Evolutionary conservation across 1,284 basidiomycete genomes (phyloP).

Genomic region (Marasmius oreades): DNA sequence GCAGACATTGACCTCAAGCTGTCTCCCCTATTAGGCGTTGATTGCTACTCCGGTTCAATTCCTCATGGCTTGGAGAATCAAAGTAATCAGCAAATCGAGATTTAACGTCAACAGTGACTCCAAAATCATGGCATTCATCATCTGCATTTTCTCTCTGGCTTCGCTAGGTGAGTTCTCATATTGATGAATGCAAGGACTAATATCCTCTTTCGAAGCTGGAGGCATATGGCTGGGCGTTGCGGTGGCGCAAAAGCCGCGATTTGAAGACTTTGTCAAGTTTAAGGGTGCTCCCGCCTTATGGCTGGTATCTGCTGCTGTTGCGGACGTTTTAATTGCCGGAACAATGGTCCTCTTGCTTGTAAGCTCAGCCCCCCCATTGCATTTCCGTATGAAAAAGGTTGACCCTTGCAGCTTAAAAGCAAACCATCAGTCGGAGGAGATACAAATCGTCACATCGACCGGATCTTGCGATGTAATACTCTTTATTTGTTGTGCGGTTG

Average conservation of each 20-base stretch:
- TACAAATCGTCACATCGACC: conserved; percentile 7
- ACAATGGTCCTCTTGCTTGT: conserved; percentile 9
- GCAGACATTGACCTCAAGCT: background rate
- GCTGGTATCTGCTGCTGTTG: conserved; percentile 10
- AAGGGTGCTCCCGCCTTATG: conserved; percentile 5
- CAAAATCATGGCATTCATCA: background rate
- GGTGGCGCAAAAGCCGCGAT: background rate
- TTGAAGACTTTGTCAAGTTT: background rate
- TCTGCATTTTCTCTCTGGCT: background rate
- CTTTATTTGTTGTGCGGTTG: background rate
- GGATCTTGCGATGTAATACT: conserved; percentile 9
- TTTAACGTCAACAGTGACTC: background rate
- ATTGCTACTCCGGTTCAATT: conserved; percentile 24
- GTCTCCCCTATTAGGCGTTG: conserved; percentile 13
- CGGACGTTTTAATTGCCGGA: conserved; percentile 10
- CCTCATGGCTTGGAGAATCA: conserved; percentile 24
- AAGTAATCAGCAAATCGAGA: conserved; percentile 8
- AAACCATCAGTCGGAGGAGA: background rate
- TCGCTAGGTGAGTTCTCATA: conserved; percentile 6
- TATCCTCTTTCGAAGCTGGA: background rate
- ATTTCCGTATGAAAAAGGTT: background rate
- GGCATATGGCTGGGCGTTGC: conserved; percentile 7
- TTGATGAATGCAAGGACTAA: background rate
- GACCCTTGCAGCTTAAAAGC: conserved; percentile 3
- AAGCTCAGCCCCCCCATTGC: background rate